Evolutionary conservation across 2,329 filamentous ascomycete genomes (phyloP).

Genomic region (Lanzia echinophila): DNA sequence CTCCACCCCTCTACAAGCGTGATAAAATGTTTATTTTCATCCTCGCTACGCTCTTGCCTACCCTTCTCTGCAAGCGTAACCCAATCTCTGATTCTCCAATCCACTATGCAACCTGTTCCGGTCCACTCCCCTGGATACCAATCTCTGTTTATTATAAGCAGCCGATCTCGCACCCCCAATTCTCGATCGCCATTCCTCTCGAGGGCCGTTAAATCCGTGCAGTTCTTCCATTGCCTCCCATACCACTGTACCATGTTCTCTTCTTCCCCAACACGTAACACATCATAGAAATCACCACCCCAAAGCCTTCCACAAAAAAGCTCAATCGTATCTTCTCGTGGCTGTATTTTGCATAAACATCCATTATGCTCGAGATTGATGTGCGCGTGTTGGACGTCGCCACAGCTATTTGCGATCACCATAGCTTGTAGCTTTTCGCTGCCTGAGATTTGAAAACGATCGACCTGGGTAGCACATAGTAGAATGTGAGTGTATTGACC

Average conservation of each 20-base stretch:
- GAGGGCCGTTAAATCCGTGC: background rate
- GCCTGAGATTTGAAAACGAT: background rate
- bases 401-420: background rate
- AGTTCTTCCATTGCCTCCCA: slow-evolving; percentile 2
- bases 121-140: slow-evolving; percentile 7
- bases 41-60: background rate
- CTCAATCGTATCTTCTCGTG: background rate
- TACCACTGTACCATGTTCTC: background rate
- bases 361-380: background rate
- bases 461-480: background rate
- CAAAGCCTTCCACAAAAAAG: background rate
- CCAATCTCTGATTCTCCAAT: slow-evolving; percentile 7
- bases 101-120: background rate
- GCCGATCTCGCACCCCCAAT: background rate
- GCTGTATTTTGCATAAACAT: background rate
- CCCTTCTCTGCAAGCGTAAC: background rate
- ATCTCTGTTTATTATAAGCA: background rate
- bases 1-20: background rate
- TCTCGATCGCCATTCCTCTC: background rate
- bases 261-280: background rate
- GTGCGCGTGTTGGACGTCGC: slow-evolving; percentile 1
- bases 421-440: background rate
- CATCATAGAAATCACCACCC: slow-evolving; percentile 3
- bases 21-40: too few species aligned
- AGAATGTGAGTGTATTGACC: background rate